A percentile compares a stretch with the other conserved stretches of the same genome.
These are phyloP conservation scores for Apiotrichum porosum DNA, from an alignment of 1,284 basidiomycete genomes.

Conservation along the genomic window DNA sequence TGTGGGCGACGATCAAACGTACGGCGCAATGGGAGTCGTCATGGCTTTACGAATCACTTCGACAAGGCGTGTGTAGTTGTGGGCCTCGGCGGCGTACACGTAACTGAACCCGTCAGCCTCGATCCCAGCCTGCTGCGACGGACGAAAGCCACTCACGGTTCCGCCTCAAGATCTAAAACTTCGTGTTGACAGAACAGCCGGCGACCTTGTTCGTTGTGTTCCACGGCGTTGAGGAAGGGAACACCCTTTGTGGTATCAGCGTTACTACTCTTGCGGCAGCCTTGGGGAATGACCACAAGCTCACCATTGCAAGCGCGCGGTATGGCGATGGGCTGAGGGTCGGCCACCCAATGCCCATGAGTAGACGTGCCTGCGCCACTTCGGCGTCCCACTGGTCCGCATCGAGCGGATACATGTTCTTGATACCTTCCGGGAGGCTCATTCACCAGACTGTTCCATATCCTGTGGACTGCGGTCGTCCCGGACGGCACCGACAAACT, in stretches of 20 bases:
- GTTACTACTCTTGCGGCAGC: too few species aligned
- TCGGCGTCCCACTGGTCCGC: constrained; percentile 11
- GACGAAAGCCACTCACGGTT: constrained; percentile 23
- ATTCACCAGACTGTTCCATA: background rate
- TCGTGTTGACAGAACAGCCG: constrained; percentile 29
- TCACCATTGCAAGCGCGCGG: constrained; percentile 7
- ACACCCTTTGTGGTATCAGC: too few species aligned
- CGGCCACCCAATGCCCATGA: constrained; percentile 22
- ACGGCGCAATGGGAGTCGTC: constrained; percentile 16
- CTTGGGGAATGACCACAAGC: too few species aligned
- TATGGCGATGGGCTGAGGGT: constrained; percentile 6
- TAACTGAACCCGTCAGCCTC: background rate
- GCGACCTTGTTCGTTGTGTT: background rate
- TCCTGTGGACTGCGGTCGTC: constrained; percentile 1
- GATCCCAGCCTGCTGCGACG: too few species aligned
- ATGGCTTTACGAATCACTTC: constrained; percentile 18
- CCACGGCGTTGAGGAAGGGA: constrained; percentile 7
- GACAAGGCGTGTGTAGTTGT: constrained; percentile 20
- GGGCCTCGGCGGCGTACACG: constrained; percentile 24
- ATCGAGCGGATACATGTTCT: background rate
- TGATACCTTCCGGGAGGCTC: background rate
- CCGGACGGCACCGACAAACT: constrained; percentile 4
- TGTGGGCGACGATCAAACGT: too few species aligned
- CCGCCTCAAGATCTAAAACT: constrained; percentile 13
- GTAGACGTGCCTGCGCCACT: constrained; percentile 15